Conservation (phyloP, 2,329 filamentous ascomycete species). For the Alternaria tenuissima region DNA sequence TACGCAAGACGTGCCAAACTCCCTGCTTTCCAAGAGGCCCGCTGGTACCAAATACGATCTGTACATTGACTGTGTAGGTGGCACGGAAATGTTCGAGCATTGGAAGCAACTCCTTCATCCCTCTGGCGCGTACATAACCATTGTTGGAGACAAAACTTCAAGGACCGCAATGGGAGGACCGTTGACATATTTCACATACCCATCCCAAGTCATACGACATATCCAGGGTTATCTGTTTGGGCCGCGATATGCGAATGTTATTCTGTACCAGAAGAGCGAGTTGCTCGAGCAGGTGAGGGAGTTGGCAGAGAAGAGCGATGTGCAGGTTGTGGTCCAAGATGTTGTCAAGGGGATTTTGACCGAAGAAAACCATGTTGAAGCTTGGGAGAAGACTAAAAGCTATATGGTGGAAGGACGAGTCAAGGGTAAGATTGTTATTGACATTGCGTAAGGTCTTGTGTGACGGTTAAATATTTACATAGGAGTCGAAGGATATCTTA, state of each 20-base stretch:
- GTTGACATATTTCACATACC: constrained; percentile 43
- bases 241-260: constrained; percentile 41
- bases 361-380: constrained; percentile 23
- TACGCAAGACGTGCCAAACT: constrained; percentile 40
- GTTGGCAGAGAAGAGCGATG: constrained; percentile 33
- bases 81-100: constrained; percentile 56
- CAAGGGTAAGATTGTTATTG: constrained; percentile 43
- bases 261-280: constrained; percentile 34
- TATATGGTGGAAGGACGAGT: constrained; percentile 42
- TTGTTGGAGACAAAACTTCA: constrained; percentile 48
- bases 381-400: constrained; percentile 34
- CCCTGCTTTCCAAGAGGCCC: constrained; percentile 44
- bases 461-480: not conserved
- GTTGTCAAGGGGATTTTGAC: constrained; percentile 37
- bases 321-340: constrained; percentile 38
- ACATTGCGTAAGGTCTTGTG: constrained; percentile 10
- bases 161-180: constrained; percentile 52
- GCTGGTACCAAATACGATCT: constrained; percentile 51
- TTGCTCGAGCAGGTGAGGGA: constrained; percentile 32
- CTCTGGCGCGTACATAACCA: constrained; percentile 53
- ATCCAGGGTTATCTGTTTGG: constrained; percentile 36
- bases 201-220: constrained; percentile 34
- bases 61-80: constrained; percentile 62
- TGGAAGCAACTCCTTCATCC: constrained; percentile 44
- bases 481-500: not conserved